phyloP scores from a whole-genome alignment of 1,284 basidiomycete genomes.

The Boletus nobilissimus region DNA sequence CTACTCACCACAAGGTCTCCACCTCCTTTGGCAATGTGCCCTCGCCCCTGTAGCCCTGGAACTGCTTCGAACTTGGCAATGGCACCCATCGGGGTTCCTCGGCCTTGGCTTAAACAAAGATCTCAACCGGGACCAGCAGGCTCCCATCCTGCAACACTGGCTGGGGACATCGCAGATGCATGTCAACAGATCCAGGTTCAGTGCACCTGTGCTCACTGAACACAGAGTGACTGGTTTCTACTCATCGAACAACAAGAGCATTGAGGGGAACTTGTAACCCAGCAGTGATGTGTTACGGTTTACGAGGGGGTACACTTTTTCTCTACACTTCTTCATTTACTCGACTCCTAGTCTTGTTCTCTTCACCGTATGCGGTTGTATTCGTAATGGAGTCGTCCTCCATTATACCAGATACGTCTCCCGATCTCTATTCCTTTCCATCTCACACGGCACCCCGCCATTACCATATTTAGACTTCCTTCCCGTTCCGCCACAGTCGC shows the following conservation, averaged over 20 bases:
- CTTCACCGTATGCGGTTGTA: too few relatives aligned
- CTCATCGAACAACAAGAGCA: conserved; percentile 85
- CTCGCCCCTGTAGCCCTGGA: conserved; percentile 97
- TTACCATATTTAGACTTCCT: too few relatives aligned
- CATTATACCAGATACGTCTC: too few relatives aligned
- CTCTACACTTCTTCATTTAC: too few relatives aligned
- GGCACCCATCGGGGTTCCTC: conserved; percentile 79
- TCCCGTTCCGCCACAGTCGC: too few relatives aligned
- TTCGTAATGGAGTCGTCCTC: too few relatives aligned
- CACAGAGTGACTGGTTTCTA: conserved; percentile 84
- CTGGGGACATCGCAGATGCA: conserved; percentile 42
- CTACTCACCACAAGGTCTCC: conserved; percentile 73
- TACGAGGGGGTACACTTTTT: too few relatives aligned
- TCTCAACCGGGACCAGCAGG: conserved; percentile 67
- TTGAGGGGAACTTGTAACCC: conserved; percentile 97
- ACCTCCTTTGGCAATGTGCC: conserved; percentile 85
- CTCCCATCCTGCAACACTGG: conserved; percentile 73
- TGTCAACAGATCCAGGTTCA: conserved; percentile 26
- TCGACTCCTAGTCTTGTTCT: too few relatives aligned
- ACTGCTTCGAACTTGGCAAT: conserved; percentile 66
- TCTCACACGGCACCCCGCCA: too few relatives aligned
- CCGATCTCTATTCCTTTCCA: too few relatives aligned
- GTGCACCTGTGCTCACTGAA: conserved; percentile 86
- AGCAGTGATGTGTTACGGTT: conserved; percentile 97
- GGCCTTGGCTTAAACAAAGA: conserved; percentile 75